Percentiles rank a stretch among this genome's conserved stretches.
Evolutionary conservation across 2,329 filamentous ascomycete genomes (phyloP).

Genomic region (Ilyonectria robusta): DNA sequence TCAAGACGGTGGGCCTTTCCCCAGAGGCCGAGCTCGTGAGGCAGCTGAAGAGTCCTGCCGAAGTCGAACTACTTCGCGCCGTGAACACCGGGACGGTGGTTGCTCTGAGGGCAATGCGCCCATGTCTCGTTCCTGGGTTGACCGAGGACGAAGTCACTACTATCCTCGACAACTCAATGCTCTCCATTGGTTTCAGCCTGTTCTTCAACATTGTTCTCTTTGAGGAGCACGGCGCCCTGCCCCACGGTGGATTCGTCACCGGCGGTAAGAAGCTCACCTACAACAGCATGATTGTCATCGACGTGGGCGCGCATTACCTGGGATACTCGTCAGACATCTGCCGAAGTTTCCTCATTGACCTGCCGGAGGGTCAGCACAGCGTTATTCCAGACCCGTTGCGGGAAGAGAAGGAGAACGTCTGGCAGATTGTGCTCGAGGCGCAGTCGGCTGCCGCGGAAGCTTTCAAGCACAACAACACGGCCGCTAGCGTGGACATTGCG

Average conservation of each 20-base stretch:
- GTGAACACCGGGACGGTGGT: conserved; percentile 76
- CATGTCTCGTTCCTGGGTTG: conserved; percentile 68
- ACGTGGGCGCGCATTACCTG: conserved; percentile 73
- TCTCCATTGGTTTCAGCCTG: conserved; percentile 66
- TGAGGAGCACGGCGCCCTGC: conserved; percentile 67
- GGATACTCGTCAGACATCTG: conserved; percentile 77
- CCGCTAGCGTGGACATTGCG: conserved; percentile 73
- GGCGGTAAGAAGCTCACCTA: conserved; percentile 65
- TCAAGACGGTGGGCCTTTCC: conserved; percentile 68
- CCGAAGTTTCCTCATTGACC: conserved; percentile 70
- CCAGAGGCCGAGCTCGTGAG: conserved; percentile 70
- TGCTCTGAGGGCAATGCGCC: conserved; percentile 70
- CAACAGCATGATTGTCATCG: conserved; percentile 73
- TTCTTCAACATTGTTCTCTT: conserved; percentile 78
- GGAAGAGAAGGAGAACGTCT: conserved; percentile 69
- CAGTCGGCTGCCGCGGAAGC: conserved; percentile 68
- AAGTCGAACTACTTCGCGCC: conserved; percentile 70
- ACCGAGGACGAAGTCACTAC: conserved; percentile 71
- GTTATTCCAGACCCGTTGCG: conserved; percentile 44
- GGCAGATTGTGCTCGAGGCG: conserved; percentile 73
- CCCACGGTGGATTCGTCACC: conserved; percentile 67
- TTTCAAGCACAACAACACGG: conserved; percentile 66
- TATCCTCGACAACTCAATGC: conserved; percentile 69
- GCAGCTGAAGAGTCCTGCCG: conserved; percentile 69
- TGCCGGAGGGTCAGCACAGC: conserved; percentile 36